Percentiles rank a stretch among this genome's conserved stretches.
phyloP scores from a whole-genome alignment of 331 rosid genomes.

The Spiraea crenata region DNA sequence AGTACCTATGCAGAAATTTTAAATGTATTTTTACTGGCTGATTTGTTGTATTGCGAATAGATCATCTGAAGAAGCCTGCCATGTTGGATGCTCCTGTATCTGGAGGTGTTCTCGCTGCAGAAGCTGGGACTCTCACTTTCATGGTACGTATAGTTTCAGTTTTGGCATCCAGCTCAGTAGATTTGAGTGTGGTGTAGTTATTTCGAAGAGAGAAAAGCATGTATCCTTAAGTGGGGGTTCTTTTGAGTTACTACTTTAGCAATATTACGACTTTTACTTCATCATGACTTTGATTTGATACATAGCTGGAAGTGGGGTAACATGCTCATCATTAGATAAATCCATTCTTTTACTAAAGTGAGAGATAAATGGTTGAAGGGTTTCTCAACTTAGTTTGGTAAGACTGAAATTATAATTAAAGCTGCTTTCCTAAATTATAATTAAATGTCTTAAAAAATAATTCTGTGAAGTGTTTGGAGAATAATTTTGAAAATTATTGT shows the following conservation, averaged over 20 bases:
- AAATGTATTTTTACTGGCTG: conserved; percentile 1
- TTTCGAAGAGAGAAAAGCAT: background rate
- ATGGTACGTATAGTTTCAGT: conserved; percentile 69
- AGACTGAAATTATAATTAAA: too few relatives aligned
- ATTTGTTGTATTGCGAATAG: conserved; percentile 36
- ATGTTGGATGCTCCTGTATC: conserved; percentile 96
- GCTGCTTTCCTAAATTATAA: too few relatives aligned
- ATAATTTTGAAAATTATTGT: too few relatives aligned
- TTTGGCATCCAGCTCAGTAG: conserved; percentile 9
- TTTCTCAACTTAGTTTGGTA: background rate
- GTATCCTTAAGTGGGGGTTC: background rate
- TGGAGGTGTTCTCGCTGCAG: conserved; percentile 92
- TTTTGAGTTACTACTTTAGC: background rate
- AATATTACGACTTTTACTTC: background rate
- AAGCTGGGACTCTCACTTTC: conserved; percentile 84
- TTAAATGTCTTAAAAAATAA: too few relatives aligned
- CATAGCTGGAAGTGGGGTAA: background rate
- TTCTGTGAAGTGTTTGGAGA: too few relatives aligned
- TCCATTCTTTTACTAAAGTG: background rate
- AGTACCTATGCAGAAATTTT: too few relatives aligned
- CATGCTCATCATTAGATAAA: background rate
- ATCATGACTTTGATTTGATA: background rate
- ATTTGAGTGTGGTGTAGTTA: background rate
- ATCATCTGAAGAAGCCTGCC: conserved; percentile 47
- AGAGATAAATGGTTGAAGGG: background rate